phyloP scores from a whole-genome alignment of 306 rosid species.

The Acacia acuminata region DNA sequence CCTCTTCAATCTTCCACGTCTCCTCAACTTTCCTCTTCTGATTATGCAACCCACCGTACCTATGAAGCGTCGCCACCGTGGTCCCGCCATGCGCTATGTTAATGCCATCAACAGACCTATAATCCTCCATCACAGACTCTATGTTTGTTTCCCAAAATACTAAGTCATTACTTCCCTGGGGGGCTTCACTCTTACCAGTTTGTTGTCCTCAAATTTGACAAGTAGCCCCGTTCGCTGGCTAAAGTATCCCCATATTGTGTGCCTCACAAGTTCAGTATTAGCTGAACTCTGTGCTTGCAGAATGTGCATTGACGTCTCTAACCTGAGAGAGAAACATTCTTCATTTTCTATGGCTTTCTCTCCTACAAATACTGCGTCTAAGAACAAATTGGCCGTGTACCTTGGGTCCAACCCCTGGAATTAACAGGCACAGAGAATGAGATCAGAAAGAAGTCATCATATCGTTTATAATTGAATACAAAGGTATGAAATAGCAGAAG shows the following conservation, averaged over 20 bases:
- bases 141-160: conserved; percentile 86
- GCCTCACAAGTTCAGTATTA: conserved; percentile 62
- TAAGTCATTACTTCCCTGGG: conserved; percentile 36
- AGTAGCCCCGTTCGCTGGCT: conserved; percentile 85
- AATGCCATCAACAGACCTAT: conserved; percentile 61
- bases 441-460: neutral
- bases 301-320: conserved; percentile 53
- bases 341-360: conserved; percentile 63
- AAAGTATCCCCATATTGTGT: conserved; percentile 84
- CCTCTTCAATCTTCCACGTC: conserved; percentile 82
- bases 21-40: conserved; percentile 73
- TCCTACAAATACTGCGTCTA: conserved; percentile 65
- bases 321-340: conserved; percentile 73
- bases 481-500: neutral
- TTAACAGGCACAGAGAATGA: conserved; percentile 1
- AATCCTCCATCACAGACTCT: conserved; percentile 64
- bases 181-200: conserved; percentile 62
- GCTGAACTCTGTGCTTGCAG: conserved; percentile 63
- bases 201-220: conserved; percentile 75
- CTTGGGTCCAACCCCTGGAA: conserved; percentile 87
- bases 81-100: conserved; percentile 76
- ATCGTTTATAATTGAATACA: neutral
- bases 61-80: conserved; percentile 58
- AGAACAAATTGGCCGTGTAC: conserved; percentile 74
- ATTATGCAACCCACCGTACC: conserved; percentile 61